A percentile compares a stretch with the other conserved stretches of the same genome.
phyloP scores from a whole-genome alignment of 1,284 basidiomycete genomes.

The Malassezia pachydermatis region DNA sequence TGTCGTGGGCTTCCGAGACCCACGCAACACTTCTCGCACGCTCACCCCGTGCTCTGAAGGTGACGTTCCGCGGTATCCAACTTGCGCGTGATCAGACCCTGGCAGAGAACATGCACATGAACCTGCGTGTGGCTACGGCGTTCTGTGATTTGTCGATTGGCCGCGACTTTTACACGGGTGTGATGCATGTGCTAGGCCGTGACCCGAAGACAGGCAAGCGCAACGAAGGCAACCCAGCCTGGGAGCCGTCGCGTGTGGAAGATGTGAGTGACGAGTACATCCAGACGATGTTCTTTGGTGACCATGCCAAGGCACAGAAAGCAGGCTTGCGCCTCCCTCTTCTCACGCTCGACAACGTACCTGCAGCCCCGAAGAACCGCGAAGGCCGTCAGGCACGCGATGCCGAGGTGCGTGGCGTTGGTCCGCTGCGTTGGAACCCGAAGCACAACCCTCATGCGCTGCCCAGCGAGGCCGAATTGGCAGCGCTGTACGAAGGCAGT shows the following conservation, averaged over 20 bases:
- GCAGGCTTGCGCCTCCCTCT: constrained; percentile 29
- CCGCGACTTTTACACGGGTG: constrained; percentile 48
- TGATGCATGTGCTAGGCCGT: constrained; percentile 33
- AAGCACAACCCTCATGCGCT: constrained; percentile 37
- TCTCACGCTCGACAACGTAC: constrained; percentile 21
- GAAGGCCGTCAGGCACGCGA: constrained; percentile 25
- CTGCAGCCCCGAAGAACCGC: constrained; percentile 11
- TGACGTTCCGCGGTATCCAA: constrained; percentile 32
- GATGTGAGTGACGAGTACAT: constrained; percentile 28
- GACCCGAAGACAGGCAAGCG: constrained; percentile 43
- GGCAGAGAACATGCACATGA: constrained; percentile 33
- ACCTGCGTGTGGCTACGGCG: constrained; percentile 44
- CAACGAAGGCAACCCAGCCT: constrained; percentile 26
- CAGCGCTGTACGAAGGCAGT: constrained; percentile 30
- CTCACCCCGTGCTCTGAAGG: constrained; percentile 39
- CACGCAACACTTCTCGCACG: constrained; percentile 31
- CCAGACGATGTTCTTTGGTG: constrained; percentile 32
- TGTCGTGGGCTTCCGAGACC: constrained; percentile 31
- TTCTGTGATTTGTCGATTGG: constrained; percentile 44
- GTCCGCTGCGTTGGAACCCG: constrained; percentile 38
- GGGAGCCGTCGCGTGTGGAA: constrained; percentile 31
- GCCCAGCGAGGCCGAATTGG: constrained; percentile 41
- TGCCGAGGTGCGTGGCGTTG: constrained; percentile 25
- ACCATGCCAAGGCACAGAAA: constrained; percentile 21
- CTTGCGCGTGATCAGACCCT: constrained; percentile 29